Evolutionary conservation across 345 rosid genomes (phyloP).

Genomic region (Gossypium raimondii): DNA sequence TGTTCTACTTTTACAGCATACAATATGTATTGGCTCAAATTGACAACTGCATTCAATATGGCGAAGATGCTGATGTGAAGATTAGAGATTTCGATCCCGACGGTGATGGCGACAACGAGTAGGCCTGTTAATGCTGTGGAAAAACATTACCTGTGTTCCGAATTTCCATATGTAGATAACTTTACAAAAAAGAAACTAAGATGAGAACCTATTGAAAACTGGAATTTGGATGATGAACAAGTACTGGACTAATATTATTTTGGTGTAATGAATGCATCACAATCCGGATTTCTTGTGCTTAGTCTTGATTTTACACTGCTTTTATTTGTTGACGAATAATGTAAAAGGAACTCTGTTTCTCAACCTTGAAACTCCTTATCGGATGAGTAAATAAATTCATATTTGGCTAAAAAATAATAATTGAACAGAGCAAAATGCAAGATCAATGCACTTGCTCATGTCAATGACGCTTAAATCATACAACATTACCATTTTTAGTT

Average conservation of each 20-base stretch:
- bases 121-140: background rate
- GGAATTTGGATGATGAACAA: background rate
- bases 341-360: background rate
- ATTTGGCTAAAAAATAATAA: background rate
- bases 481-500: too few species aligned
- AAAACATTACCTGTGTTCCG: background rate
- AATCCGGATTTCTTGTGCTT: background rate
- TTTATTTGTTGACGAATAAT: background rate
- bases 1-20: constrained; percentile 43
- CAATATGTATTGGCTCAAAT: constrained; percentile 71
- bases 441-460: too few species aligned
- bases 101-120: constrained; percentile 50
- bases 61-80: constrained; percentile 94
- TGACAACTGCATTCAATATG: constrained; percentile 74
- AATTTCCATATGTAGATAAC: background rate
- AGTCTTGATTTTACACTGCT: background rate
- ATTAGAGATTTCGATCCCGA: constrained; percentile 70
- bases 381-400: background rate
- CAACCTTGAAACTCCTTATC: background rate
- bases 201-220: background rate
- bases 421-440: too few species aligned
- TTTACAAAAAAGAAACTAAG: background rate
- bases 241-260: background rate
- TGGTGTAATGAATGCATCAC: background rate
- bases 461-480: too few species aligned